Conservation (phyloP, 495 filamentous ascomycete genomes). For the Talaromyces wortmannii region DNA sequence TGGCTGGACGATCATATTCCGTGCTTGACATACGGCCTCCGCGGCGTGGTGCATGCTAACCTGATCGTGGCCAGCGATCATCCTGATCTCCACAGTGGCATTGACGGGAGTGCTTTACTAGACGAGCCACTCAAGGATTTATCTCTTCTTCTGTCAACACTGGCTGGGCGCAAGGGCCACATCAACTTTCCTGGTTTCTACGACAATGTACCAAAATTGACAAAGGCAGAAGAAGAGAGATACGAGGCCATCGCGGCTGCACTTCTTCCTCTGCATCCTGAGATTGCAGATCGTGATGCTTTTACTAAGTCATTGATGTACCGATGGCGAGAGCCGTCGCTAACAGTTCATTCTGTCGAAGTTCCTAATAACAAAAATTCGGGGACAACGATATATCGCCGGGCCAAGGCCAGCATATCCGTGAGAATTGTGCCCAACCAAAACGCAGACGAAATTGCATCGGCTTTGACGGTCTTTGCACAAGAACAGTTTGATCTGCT, state of each 20-base stretch:
- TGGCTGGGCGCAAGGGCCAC: conserved; percentile 60
- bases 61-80: conserved; percentile 76
- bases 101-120: conserved; percentile 83
- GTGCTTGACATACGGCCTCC: conserved; percentile 88
- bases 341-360: conserved; percentile 89
- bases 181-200: conserved; percentile 72
- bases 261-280: conserved; percentile 62
- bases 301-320: conserved; percentile 79
- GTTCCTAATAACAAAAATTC: conserved; percentile 54
- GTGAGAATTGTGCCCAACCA: conserved; percentile 92
- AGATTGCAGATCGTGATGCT: conserved; percentile 56
- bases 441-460: conserved; percentile 65
- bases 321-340: conserved; percentile 90
- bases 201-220: conserved; percentile 70
- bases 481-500: conserved; percentile 64
- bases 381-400: conserved; percentile 79
- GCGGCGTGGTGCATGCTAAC: conserved; percentile 93
- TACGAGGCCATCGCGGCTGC: conserved; percentile 79
- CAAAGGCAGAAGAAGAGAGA: conserved; percentile 65
- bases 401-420: conserved; percentile 79
- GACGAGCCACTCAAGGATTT: conserved; percentile 90
- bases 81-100: conserved; percentile 90
- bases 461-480: conserved; percentile 58
- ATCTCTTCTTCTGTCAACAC: conserved; percentile 66
- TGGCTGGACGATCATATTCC: conserved; percentile 96